Evolutionary conservation across 2,329 filamentous ascomycete genomes (phyloP).

Genomic region (Arthrinium puccinioides): DNA sequence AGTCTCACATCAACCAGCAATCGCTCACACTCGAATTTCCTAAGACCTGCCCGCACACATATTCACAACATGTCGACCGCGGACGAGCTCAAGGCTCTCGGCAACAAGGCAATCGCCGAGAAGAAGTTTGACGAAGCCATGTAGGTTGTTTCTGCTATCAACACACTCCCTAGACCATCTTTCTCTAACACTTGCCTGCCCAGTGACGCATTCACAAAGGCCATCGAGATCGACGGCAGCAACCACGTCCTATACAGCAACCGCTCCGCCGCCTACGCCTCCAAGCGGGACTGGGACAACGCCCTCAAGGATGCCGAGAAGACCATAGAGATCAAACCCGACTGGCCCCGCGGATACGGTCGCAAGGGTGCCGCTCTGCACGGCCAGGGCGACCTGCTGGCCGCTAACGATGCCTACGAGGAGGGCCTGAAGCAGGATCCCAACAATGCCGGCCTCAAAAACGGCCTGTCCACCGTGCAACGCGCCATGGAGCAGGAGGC

Average conservation of each 20-base stretch:
- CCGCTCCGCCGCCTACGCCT: conserved; percentile 80
- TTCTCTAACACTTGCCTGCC: background rate
- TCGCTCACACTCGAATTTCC: no score
- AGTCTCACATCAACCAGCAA: no score
- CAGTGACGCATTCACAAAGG: conserved; percentile 80
- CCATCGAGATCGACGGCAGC: conserved; percentile 76
- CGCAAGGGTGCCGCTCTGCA: conserved; percentile 89
- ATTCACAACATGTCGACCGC: conserved; percentile 48
- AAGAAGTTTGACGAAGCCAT: conserved; percentile 96
- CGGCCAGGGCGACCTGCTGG: conserved; percentile 77
- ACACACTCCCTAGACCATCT: background rate
- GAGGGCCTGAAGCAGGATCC: conserved; percentile 91
- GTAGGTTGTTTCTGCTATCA: conserved; percentile 48
- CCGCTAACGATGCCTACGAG: conserved; percentile 84
- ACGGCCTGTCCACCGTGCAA: conserved; percentile 75
- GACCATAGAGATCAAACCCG: conserved; percentile 88
- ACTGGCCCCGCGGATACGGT: conserved; percentile 96
- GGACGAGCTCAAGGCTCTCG: conserved; percentile 87
- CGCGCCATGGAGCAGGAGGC: conserved; percentile 79
- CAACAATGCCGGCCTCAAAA: conserved; percentile 86
- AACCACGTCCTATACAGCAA: conserved; percentile 99
- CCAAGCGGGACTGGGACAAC: conserved; percentile 78
- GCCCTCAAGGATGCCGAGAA: conserved; percentile 88
- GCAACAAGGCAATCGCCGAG: conserved; percentile 96
- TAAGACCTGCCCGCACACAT: no score